A percentile compares a stretch with the other conserved stretches of the same genome.
These are phyloP conservation scores for Periglandula ipomoeae DNA, from an alignment of 2,329 filamentous ascomycete genomes.

Conservation along the genomic window DNA sequence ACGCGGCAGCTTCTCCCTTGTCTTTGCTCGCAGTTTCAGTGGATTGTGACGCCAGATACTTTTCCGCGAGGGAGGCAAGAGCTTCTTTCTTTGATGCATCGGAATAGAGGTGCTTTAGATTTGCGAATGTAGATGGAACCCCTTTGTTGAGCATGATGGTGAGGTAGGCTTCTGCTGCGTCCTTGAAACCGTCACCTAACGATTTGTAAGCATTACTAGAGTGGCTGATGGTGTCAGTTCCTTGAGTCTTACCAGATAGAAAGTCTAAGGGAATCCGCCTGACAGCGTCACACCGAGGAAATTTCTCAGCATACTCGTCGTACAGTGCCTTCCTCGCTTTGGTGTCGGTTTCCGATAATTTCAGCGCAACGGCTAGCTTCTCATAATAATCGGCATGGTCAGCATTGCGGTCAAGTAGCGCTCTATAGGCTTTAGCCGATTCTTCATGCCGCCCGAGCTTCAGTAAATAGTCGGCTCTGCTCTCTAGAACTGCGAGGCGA, in stretches of 20 bases:
- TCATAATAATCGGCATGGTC: slow-evolving; percentile 85
- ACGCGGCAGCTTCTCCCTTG: slow-evolving; percentile 66
- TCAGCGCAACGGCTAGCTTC: slow-evolving; percentile 61
- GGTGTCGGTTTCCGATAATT: slow-evolving; percentile 47
- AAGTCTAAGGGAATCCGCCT: slow-evolving; percentile 85
- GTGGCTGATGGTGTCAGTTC: not conserved
- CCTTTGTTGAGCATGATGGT: slow-evolving; percentile 82
- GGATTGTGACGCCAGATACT: slow-evolving; percentile 58
- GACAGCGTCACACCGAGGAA: slow-evolving; percentile 74
- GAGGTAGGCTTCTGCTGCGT: slow-evolving; percentile 71
- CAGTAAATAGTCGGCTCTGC: slow-evolving; percentile 74
- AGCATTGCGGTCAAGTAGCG: slow-evolving; percentile 75
- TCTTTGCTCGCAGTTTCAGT: slow-evolving; percentile 36
- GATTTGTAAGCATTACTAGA: slow-evolving; percentile 12
- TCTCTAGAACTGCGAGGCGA: slow-evolving; percentile 75
- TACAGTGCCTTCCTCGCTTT: slow-evolving; percentile 63
- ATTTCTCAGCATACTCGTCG: slow-evolving; percentile 69
- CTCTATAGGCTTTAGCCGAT: slow-evolving; percentile 71
- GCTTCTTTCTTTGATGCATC: slow-evolving; percentile 69
- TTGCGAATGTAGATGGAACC: slow-evolving; percentile 92
- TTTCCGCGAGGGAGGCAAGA: slow-evolving; percentile 66
- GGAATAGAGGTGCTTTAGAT: slow-evolving; percentile 85
- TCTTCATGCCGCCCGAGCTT: slow-evolving; percentile 70
- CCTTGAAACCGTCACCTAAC: slow-evolving; percentile 66
- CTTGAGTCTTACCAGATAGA: slow-evolving; percentile 49